A percentile compares a stretch with the other conserved stretches of the same genome.
These are phyloP conservation scores for Trichoderma pleuroti DNA, from an alignment of 2,329 filamentous ascomycete genomes.

Conservation along the genomic window DNA sequence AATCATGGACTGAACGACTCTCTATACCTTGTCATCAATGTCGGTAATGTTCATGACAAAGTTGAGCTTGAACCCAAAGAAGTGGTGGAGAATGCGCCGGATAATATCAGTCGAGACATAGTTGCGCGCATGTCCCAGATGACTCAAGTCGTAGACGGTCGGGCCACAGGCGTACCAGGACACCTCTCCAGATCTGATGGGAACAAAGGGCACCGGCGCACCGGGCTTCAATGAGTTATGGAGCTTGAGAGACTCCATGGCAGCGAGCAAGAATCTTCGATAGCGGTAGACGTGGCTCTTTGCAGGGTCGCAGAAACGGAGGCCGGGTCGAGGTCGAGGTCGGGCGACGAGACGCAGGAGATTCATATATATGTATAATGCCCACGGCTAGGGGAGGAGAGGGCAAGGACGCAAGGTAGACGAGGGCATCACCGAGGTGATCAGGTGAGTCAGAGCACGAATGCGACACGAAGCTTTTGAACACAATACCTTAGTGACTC, in stretches of 20 bases:
- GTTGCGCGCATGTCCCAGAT: slow-evolving; percentile 81
- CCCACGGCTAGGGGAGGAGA: slow-evolving; percentile 18
- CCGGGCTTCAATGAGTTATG: slow-evolving; percentile 76
- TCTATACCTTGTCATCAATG: slow-evolving; percentile 65
- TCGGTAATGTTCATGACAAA: slow-evolving; percentile 96
- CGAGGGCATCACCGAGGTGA: slow-evolving; percentile 5
- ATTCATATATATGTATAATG: slow-evolving; percentile 33
- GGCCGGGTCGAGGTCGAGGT: slow-evolving; percentile 26
- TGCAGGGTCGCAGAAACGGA: slow-evolving; percentile 29
- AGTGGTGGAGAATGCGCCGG: slow-evolving; percentile 74
- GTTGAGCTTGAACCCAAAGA: slow-evolving; percentile 76
- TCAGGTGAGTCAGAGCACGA: slow-evolving; percentile 20
- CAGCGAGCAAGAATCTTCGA: slow-evolving; percentile 36
- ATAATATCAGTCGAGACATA: slow-evolving; percentile 91
- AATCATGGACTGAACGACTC: neutral
- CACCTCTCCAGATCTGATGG: slow-evolving; percentile 67
- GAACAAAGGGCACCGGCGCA: slow-evolving; percentile 69
- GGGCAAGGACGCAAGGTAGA: neutral
- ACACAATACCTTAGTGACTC: neutral
- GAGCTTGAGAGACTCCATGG: slow-evolving; percentile 62
- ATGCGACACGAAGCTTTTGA: neutral
- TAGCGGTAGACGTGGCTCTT: slow-evolving; percentile 29
- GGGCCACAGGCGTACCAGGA: slow-evolving; percentile 89
- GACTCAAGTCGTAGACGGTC: slow-evolving; percentile 78
- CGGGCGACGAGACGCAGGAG: slow-evolving; percentile 32